phyloP scores from a whole-genome alignment of 768 basidiomycete genomes.

The Collybia mongolica region DNA sequence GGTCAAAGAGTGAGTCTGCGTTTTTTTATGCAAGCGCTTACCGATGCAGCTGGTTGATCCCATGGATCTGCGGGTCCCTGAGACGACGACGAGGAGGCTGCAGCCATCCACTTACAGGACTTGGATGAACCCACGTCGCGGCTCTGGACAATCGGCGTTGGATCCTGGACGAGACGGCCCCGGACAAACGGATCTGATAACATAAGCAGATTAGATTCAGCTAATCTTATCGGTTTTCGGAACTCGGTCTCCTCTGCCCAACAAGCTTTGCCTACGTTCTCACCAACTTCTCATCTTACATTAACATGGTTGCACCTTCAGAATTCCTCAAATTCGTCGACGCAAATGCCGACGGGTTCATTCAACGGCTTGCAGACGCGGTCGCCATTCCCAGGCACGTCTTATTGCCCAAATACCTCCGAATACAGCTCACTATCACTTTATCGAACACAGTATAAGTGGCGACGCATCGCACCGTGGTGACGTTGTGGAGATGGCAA shows the following conservation, averaged over 20 bases:
- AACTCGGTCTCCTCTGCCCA: neutral
- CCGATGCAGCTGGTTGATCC: constrained; percentile 15
- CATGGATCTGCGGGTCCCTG: constrained; percentile 17
- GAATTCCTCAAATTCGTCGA: constrained; percentile 60
- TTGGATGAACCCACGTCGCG: neutral
- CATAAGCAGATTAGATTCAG: neutral
- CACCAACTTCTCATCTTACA: neutral
- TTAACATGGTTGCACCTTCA: constrained; percentile 45
- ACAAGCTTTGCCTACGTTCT: neutral
- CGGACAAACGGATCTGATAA: no score
- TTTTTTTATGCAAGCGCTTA: constrained; percentile 7
- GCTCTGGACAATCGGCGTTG: neutral
- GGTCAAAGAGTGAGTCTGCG: neutral
- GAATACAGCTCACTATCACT: neutral
- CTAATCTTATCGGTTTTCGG: neutral
- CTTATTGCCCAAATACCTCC: neutral
- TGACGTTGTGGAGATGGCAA: constrained; percentile 84
- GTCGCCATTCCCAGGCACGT: constrained; percentile 78
- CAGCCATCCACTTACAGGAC: constrained; percentile 5
- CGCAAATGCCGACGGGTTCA: constrained; percentile 67
- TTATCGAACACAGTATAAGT: constrained; percentile 47
- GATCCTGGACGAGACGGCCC: no score
- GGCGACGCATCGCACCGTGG: constrained; percentile 68
- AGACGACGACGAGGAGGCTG: constrained; percentile 12
- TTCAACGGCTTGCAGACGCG: constrained; percentile 75